A percentile compares a stretch with the other conserved stretches of the same genome.
Evolutionary conservation across 164 flowering plant genomes (phyloP).

Genomic region (Warburgia ugandensis): DNA sequence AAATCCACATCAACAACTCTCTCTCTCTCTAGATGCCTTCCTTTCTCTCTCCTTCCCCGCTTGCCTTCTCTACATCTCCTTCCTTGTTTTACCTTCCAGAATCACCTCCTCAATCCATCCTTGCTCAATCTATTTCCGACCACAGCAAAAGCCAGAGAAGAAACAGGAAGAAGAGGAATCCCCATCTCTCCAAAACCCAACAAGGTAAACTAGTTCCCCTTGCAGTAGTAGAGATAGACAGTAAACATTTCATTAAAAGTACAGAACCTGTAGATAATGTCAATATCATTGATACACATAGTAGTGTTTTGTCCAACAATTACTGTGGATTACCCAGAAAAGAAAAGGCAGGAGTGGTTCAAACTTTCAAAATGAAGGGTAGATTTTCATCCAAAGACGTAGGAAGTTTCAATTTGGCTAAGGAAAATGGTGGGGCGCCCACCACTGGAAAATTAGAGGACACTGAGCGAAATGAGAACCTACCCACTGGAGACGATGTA

Average conservation of each 20-base stretch:
- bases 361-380: no score
- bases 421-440: no score
- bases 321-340: no score
- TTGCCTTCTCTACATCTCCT: constrained; percentile 8
- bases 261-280: not conserved
- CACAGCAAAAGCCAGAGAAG: not conserved
- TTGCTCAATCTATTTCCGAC: not conserved
- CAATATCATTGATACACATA: not conserved
- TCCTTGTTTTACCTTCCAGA: constrained; percentile 4
- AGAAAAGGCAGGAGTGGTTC: no score
- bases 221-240: constrained; percentile 10
- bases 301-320: not conserved
- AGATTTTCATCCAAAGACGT: no score
- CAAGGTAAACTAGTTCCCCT: constrained; percentile 13
- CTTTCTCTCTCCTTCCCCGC: constrained; percentile 5
- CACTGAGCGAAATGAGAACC: no score
- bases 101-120: not conserved
- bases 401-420: no score
- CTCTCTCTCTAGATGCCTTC: not conserved
- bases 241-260: constrained; percentile 1
- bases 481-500: no score
- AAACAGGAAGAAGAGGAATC: not conserved
- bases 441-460: no score
- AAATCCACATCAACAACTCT: no score
- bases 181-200: constrained; percentile 2